Conservation (phyloP, 192 early-diverging fungal genomes). For the Linnemannia exigua region DNA sequence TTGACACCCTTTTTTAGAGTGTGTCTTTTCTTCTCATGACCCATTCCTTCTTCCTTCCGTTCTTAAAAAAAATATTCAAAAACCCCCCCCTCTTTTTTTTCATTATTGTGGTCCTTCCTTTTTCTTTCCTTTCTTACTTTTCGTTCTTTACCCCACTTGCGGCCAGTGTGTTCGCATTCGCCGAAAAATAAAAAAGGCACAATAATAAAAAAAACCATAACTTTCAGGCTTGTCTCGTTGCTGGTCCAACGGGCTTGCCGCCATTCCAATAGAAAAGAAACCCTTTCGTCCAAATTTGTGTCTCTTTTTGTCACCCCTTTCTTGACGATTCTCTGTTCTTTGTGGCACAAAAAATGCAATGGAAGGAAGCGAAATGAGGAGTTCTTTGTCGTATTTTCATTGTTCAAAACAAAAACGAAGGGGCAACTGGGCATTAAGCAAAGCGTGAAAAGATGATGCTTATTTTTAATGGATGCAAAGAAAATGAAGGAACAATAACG, state of each 20-base stretch:
- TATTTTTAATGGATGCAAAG: too few relatives aligned
- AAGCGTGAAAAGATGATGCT: too few relatives aligned
- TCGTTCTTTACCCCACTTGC: background rate
- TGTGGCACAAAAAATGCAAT: too few relatives aligned
- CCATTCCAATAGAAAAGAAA: background rate
- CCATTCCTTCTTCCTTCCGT: background rate
- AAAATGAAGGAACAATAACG: too few relatives aligned
- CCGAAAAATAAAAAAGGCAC: background rate
- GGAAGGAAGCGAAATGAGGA: too few relatives aligned
- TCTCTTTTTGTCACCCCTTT: too few relatives aligned
- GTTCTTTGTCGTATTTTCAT: too few relatives aligned
- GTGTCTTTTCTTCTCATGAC: background rate
- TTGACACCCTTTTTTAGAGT: slow-evolving; percentile 51
- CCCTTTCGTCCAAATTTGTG: too few relatives aligned
- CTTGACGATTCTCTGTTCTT: too few relatives aligned
- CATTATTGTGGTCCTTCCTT: background rate
- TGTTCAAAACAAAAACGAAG: too few relatives aligned
- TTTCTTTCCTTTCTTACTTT: background rate
- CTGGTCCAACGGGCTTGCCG: background rate
- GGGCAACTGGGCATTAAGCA: too few relatives aligned
- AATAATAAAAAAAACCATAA: background rate
- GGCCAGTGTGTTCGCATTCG: slow-evolving; percentile 5
- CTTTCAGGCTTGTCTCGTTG: slow-evolving; percentile 2
- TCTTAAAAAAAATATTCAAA: background rate
- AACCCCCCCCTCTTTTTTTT: background rate